Base-by-base conservation (phyloP, 371 early-diverging fungal species). In the Haplosporangium sp. region DNA sequence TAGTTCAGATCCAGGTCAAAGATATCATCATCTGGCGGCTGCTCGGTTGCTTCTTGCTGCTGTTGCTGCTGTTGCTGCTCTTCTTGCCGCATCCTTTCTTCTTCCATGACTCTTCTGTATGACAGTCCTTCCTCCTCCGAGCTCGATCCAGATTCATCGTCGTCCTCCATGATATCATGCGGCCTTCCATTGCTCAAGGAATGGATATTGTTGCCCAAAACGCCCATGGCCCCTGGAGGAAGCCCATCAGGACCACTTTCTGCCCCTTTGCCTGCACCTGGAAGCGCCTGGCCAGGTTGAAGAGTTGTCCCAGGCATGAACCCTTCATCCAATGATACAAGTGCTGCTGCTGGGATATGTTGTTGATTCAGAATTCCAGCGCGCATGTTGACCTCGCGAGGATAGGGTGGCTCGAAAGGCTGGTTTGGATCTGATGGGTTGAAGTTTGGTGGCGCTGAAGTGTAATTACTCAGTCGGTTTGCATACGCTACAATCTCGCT, bases 361-460 rank as follows among this genome's bases (percentile, higher is more conserved):
- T 75, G 76, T 54, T 79, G 84, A 55, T 85, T 86, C 55, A 87
- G 48, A 16, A 84, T 64, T 18, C 87, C 87, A 1, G 85, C 82
- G 13, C 86, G 85, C 87, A 87, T 87, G 18, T 75, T 82, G 40
- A 83, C 73, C 54, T 86, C 83, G 14, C 84, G 79, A 13, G 87
- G 87, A 42, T 87, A 87, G 5, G 87, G 87, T n/a, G 87, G 85
- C 56, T 87, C 87, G 8, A 79, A 79, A 8, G 85, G 85, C 36
- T 85, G 74, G n/a, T 73, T 70, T 14, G 70, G 64, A 50, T 71
- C 81, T 4, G 59, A 63, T 0, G 87, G 85, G 21, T 87, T 82
- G 59, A 84, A 87, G 63, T 87, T 87, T 14, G 87, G 87, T 67
- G 87, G 87, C 20, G 87, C 87, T 3, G 81, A 80, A 4, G 87